Conservation (phyloP, 129 eudicot species). For the Glebionis coronaria region DNA sequence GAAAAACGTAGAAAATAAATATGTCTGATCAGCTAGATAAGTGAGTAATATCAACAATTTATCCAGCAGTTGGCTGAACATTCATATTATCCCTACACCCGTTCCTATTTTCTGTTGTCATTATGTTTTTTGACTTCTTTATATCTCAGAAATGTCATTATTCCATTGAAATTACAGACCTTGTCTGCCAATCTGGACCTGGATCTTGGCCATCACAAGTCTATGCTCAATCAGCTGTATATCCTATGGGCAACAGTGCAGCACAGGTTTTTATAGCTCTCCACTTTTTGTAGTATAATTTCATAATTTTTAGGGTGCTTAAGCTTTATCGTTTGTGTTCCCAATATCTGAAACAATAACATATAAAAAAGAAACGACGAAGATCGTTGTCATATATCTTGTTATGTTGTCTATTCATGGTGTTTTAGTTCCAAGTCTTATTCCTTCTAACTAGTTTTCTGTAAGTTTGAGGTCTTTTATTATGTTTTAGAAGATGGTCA, state of each 20-base stretch:
- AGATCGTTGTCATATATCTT: conserved; percentile 2
- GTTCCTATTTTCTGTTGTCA: conserved; percentile 18
- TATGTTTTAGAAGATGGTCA: no score
- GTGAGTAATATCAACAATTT: conserved; percentile 4
- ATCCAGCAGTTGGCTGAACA: no score
- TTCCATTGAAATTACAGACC: conserved; percentile 49
- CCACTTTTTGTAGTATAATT: conserved; percentile 13
- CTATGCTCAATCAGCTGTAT: conserved; percentile 84
- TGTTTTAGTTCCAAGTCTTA: conserved; percentile 3
- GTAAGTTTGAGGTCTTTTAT: not conserved
- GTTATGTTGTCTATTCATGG: conserved; percentile 1
- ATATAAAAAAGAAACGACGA: conserved; percentile 14
- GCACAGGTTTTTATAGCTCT: conserved; percentile 71
- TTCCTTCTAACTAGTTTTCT: not conserved
- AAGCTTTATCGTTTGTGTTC: not conserved
- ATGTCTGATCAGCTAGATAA: conserved; percentile 3
- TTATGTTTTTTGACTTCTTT: conserved; percentile 10
- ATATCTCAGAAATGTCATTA: not conserved
- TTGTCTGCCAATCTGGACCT: conserved; percentile 97
- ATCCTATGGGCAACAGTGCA: conserved; percentile 96
- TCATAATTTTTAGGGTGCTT: not conserved
- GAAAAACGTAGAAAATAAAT: not conserved
- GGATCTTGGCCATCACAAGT: conserved; percentile 92
- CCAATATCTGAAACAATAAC: not conserved
- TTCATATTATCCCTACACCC: not conserved